Percentiles rank a stretch among this genome's conserved stretches.
Evolutionary conservation across 2,329 filamentous ascomycete genomes (phyloP).

Genomic region (Diaporthe eres): DNA sequence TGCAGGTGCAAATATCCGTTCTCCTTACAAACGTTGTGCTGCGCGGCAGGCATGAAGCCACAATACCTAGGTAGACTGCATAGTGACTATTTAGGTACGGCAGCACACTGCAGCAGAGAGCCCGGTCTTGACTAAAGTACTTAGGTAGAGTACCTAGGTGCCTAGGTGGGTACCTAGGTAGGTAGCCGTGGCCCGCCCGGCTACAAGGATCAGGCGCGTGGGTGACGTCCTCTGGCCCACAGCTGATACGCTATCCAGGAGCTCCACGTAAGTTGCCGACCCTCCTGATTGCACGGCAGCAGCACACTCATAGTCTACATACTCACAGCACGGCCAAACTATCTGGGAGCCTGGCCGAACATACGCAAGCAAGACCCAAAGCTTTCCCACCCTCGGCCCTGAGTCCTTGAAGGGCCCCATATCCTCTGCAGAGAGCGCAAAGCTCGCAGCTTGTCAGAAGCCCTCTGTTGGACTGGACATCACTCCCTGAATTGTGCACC

Average conservation of each 20-base stretch:
- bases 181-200: constrained; percentile 7
- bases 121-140: not conserved
- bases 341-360: constrained; percentile 34
- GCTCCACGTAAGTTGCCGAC: constrained; percentile 39
- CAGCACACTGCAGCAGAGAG: not conserved
- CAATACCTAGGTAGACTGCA: not conserved
- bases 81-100: not conserved
- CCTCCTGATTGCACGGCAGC: constrained; percentile 9
- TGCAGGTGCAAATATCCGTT: too few species aligned
- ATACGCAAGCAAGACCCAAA: constrained; percentile 2
- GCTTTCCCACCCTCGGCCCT: not conserved
- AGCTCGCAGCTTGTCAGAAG: not conserved
- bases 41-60: not conserved
- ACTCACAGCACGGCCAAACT: not conserved
- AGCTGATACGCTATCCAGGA: constrained; percentile 38
- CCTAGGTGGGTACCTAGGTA: too few species aligned
- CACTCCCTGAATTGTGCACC: not conserved
- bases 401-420: constrained; percentile 7
- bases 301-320: not conserved
- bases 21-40: not conserved
- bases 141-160: too few species aligned
- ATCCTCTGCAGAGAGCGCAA: not conserved
- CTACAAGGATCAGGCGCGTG: constrained; percentile 36
- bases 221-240: constrained; percentile 39
- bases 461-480: not conserved